phyloP scores from a whole-genome alignment of 352 stramenopile species.

The Globisporangium takayamanum region DNA sequence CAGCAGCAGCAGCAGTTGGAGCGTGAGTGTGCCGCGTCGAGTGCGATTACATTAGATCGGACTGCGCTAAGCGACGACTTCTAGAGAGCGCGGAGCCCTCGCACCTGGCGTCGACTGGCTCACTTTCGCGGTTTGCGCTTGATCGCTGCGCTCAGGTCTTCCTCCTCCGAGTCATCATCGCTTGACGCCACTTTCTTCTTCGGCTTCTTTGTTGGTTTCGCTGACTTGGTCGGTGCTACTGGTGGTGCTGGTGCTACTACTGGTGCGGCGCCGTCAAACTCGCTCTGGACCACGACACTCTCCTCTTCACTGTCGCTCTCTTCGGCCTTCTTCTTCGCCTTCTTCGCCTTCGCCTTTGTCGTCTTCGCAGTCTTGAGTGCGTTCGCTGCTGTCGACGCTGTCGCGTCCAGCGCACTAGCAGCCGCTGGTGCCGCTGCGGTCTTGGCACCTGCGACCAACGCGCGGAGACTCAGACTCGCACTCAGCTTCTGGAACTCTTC shows the following conservation, averaged over 20 bases:
- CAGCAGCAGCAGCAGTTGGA: no score
- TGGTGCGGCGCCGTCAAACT: conserved; percentile 30
- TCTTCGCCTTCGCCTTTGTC: background rate
- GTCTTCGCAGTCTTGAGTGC: conserved; percentile 5
- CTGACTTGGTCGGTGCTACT: conserved; percentile 12
- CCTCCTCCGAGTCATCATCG: conserved; percentile 43
- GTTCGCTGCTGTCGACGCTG: background rate
- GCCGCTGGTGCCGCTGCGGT: background rate
- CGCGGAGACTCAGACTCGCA: conserved; percentile 23
- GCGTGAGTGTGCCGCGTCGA: no score
- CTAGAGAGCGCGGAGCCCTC: no score
- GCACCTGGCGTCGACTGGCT: background rate
- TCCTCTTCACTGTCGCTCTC: conserved; percentile 69
- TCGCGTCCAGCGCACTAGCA: background rate
- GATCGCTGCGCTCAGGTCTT: conserved; percentile 65
- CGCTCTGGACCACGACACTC: conserved; percentile 63
- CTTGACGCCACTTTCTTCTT: conserved; percentile 36
- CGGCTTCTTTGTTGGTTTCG: conserved; percentile 22
- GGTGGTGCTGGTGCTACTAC: conserved; percentile 12
- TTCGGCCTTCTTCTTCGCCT: conserved; percentile 16
- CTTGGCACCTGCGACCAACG: conserved; percentile 6
- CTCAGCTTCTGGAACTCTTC: conserved; percentile 62
- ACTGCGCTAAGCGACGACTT: no score
- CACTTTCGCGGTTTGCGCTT: conserved; percentile 51
- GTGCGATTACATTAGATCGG: no score